phyloP scores from a whole-genome alignment of 306 rosid genomes.

The Pyrus pyrifolia region DNA sequence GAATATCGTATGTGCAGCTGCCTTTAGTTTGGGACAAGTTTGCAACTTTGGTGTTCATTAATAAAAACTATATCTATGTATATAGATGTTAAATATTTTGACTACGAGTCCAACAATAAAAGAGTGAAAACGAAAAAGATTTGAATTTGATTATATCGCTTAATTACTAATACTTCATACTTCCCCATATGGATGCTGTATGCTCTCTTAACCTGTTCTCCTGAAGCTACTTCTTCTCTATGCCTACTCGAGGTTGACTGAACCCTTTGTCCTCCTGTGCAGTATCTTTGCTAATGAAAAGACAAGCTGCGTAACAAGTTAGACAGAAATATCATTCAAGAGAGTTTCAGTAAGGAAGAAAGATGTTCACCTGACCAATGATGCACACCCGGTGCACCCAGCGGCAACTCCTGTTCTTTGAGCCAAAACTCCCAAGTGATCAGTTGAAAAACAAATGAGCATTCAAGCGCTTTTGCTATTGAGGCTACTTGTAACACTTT shows the following conservation, averaged over 20 bases:
- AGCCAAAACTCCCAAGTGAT: constrained; percentile 33
- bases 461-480: constrained; percentile 17
- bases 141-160: neutral
- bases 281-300: constrained; percentile 71
- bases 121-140: neutral
- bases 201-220: neutral
- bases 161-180: neutral
- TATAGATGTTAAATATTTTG: neutral
- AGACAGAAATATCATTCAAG: constrained; percentile 10
- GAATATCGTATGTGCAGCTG: neutral
- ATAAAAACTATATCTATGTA: neutral
- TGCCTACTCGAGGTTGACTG: constrained; percentile 1
- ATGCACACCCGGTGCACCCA: constrained; percentile 13
- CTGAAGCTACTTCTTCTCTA: neutral
- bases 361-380: constrained; percentile 25
- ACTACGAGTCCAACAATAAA: neutral
- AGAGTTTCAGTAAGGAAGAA: constrained; percentile 23
- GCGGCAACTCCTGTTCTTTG: constrained; percentile 24
- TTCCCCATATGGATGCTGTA: neutral
- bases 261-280: constrained; percentile 29
- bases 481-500: constrained; percentile 16
- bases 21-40: neutral
- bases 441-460: constrained; percentile 19
- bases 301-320: constrained; percentile 38
- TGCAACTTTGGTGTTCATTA: neutral